Base-by-base conservation (phyloP, 371 early-diverging fungal species). In the Mucor ambiguus region DNA sequence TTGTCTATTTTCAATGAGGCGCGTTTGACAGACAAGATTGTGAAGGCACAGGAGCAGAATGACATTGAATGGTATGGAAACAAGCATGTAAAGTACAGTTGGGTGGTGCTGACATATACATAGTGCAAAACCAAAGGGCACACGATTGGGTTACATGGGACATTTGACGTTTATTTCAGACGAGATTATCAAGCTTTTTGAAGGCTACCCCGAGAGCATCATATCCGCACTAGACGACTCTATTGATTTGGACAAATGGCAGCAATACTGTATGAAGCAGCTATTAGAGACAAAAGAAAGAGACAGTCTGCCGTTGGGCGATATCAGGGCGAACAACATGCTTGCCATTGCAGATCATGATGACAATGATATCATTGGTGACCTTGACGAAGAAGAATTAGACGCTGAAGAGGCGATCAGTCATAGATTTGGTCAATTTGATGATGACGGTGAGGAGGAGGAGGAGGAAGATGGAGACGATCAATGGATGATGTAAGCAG, bases 121-220 rank as follows among this genome's bases (percentile, higher is more conserved):
- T 69, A 89, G 88, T 37, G 87, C 76, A 7, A 73, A 84, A 67
- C 92, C 94, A 5, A 93, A 92, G 49, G 96, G 96, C n/a, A 87
- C 90, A 28, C 86, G 96, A 38, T 84, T 95, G 32, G 98, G 97
- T 16, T 96, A 92, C 71, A 97, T 97, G 98, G 98, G 98, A 2
- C 97, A 97, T 67, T 78, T 96, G 62, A 96, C 96, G 0, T 93
- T 95, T 56, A 95, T 97, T 43, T 88, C 96, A n/a, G 98, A 97
- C 63, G 96, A 96, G 71, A 91, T 95, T 4, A 90, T 91, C 64
- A 92, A 93, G 66, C 73, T 96, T 44, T 71, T 94, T 35, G 96
- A 96, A 68, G 79, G 88, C 2, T 81, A 79, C 55, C 85, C 85
- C 4, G 81, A 84, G 12, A 77, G 80, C 4, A 76, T 88, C 41